Percentiles rank a stretch among this genome's conserved stretches.
Evolutionary conservation across 164 flowering plant species (phyloP).

Genomic region (Piper betle): DNA sequence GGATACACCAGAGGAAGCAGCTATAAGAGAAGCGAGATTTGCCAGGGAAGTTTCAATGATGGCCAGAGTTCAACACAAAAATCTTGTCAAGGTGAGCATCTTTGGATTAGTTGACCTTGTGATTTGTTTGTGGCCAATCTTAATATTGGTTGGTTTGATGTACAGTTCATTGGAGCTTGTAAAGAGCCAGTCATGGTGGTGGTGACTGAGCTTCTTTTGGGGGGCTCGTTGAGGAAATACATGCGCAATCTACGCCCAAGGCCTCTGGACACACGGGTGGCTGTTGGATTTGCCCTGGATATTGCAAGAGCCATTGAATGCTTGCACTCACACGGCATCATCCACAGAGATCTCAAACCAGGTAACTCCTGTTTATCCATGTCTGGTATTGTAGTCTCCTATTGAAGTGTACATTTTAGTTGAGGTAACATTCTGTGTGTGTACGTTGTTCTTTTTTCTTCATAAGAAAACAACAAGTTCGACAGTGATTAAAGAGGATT

Average conservation of each 20-base stretch:
- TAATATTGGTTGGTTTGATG: constrained; percentile 3
- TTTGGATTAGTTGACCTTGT: not conserved
- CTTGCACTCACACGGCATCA: constrained; percentile 82
- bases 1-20: constrained; percentile 72
- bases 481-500: too few relatives aligned
- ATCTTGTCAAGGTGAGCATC: constrained; percentile 70
- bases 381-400: not conserved
- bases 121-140: not conserved
- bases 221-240: constrained; percentile 81
- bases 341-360: constrained; percentile 91
- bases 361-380: constrained; percentile 26
- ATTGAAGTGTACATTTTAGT: not conserved
- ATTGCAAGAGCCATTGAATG: constrained; percentile 91
- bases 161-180: constrained; percentile 90
- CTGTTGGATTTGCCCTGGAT: constrained; percentile 66
- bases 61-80: constrained; percentile 88
- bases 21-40: constrained; percentile 56
- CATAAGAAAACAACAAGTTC: too few relatives aligned
- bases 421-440: too few relatives aligned
- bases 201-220: constrained; percentile 76
- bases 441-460: too few relatives aligned
- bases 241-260: constrained; percentile 60
- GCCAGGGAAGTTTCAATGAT: constrained; percentile 87
- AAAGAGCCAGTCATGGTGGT: constrained; percentile 79
- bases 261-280: constrained; percentile 51